A percentile compares a stretch with the other conserved stretches of the same genome.
Evolutionary conservation across 2,329 filamentous ascomycete species (phyloP).

Genomic region (Calonectria honghensis): DNA sequence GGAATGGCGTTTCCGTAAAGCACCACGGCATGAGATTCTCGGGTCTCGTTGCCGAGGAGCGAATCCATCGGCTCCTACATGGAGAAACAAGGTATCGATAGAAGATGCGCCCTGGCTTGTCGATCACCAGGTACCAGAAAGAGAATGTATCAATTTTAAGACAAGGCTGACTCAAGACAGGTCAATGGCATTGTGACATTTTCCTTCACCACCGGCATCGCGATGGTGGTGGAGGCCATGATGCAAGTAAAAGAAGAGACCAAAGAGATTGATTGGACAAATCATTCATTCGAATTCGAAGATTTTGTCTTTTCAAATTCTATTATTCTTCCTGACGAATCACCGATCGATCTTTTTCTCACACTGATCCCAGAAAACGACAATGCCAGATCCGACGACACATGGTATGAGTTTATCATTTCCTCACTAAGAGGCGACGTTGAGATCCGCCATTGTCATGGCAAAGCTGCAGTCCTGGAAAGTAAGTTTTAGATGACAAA

Average conservation of each 20-base stretch:
- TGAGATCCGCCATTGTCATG: constrained; percentile 51
- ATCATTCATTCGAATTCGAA: constrained; percentile 47
- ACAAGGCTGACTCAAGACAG: constrained; percentile 38
- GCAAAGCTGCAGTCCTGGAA: constrained; percentile 44
- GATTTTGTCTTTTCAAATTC: constrained; percentile 53
- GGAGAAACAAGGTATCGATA: constrained; percentile 52
- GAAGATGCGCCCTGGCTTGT: constrained; percentile 53
- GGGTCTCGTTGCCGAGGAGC: constrained; percentile 51
- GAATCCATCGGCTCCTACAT: constrained; percentile 52
- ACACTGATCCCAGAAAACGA: constrained; percentile 47
- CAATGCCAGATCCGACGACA: constrained; percentile 44
- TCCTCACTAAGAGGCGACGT: constrained; percentile 51
- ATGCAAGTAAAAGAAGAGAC: constrained; percentile 51
- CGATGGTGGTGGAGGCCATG: constrained; percentile 51
- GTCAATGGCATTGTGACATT: constrained; percentile 52
- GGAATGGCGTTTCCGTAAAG: constrained; percentile 51
- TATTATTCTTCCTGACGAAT: constrained; percentile 51
- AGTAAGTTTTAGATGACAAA: constrained; percentile 34
- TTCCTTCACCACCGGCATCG: constrained; percentile 51
- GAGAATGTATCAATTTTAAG: background rate
- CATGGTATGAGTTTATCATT: constrained; percentile 51
- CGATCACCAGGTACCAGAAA: constrained; percentile 48
- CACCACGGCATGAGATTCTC: constrained; percentile 50
- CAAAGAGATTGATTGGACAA: constrained; percentile 48
- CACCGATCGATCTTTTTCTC: constrained; percentile 49